These are phyloP conservation scores for Sclerotinia borealis DNA, from an alignment of 2,329 filamentous ascomycete species.

Conservation along the genomic window DNA sequence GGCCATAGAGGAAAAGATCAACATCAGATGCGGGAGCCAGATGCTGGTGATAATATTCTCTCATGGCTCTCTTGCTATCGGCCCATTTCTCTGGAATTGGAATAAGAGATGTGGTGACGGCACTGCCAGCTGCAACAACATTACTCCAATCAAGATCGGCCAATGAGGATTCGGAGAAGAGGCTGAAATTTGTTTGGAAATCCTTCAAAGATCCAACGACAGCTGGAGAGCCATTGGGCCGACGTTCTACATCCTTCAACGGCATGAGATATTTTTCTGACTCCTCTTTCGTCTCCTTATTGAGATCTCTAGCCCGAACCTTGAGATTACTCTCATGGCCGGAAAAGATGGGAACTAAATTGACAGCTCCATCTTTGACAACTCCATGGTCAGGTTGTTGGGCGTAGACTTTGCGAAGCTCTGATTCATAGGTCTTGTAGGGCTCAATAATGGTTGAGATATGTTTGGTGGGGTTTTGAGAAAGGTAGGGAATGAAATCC, in stretches of 20 bases:
- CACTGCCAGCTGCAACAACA: slow-evolving; percentile 73
- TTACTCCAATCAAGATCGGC: slow-evolving; percentile 76
- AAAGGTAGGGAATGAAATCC: slow-evolving; percentile 43
- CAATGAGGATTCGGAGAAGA: slow-evolving; percentile 76
- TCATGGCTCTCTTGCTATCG: slow-evolving; percentile 54
- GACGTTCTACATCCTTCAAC: slow-evolving; percentile 55
- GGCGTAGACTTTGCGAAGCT: slow-evolving; percentile 61
- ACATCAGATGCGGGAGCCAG: slow-evolving; percentile 81
- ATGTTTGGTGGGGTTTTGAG: slow-evolving; percentile 45
- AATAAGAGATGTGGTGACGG: slow-evolving; percentile 72
- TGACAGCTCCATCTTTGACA: slow-evolving; percentile 52
- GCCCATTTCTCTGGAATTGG: slow-evolving; percentile 60
- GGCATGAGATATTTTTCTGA: slow-evolving; percentile 65
- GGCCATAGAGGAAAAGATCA: slow-evolving; percentile 77
- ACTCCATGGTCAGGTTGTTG: slow-evolving; percentile 57
- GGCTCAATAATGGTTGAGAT: slow-evolving; percentile 56
- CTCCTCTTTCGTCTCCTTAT: slow-evolving; percentile 51
- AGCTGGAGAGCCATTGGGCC: slow-evolving; percentile 56
- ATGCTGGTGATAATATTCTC: slow-evolving; percentile 75
- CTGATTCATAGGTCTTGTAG: slow-evolving; percentile 61
- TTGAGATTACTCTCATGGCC: slow-evolving; percentile 50
- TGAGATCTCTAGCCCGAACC: slow-evolving; percentile 55
- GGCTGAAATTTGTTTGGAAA: slow-evolving; percentile 71
- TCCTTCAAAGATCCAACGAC: slow-evolving; percentile 61
- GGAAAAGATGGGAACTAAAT: slow-evolving; percentile 61